Evolutionary conservation across 176 grass and related monocot genomes (phyloP).

Genomic region (Phoenix roebelenii): DNA sequence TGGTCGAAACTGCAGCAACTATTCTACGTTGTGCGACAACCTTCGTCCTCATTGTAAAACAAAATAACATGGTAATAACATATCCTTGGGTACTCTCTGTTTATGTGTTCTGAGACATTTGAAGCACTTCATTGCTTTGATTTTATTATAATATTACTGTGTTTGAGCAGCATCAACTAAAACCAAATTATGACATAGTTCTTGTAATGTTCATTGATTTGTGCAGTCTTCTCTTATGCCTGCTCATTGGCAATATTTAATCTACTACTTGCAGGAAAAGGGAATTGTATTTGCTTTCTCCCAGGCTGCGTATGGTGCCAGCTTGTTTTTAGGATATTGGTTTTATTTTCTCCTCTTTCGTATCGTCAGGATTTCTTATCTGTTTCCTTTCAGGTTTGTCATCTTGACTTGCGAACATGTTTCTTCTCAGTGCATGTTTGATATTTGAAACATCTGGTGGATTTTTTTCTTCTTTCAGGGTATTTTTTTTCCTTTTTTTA

Average conservation of each 20-base stretch:
- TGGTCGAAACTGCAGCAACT: conserved; percentile 70
- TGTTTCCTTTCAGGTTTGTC: conserved; percentile 67
- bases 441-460: too few relatives aligned
- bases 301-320: conserved; percentile 62
- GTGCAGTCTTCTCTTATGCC: background rate
- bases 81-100: background rate
- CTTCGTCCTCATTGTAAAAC: conserved; percentile 57
- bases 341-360: conserved; percentile 61
- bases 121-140: too few relatives aligned
- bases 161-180: too few relatives aligned
- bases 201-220: too few relatives aligned
- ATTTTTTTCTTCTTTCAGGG: too few relatives aligned
- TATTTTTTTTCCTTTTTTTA: too few relatives aligned
- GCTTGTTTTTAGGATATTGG: conserved; percentile 79
- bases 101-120: too few relatives aligned
- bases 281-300: conserved; percentile 80
- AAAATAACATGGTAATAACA: conserved; percentile 52
- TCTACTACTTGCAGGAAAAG: conserved; percentile 60
- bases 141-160: too few relatives aligned
- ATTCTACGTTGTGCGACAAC: conserved; percentile 74
- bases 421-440: background rate
- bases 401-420: conserved; percentile 9
- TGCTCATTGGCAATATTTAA: conserved; percentile 15
- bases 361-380: conserved; percentile 31
- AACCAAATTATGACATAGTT: too few relatives aligned